Evolutionary conservation across 2,329 filamentous ascomycete species (phyloP), one percentile per base, ranked within the genome.

Genomic region (Hypoxylon sp.): DNA sequence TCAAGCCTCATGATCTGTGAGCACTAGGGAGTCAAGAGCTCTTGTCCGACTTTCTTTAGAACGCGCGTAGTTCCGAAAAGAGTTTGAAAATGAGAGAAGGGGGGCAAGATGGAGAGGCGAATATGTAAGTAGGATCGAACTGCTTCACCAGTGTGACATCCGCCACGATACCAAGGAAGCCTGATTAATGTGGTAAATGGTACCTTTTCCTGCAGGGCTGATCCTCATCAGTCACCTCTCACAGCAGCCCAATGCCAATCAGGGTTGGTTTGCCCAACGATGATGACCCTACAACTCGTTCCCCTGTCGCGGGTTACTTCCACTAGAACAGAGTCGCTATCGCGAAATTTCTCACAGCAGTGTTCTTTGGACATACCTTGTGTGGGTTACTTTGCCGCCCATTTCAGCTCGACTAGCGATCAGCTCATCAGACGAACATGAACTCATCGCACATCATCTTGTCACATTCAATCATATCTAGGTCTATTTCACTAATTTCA

Each of bases 131-230:
- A 52, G 62, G 53, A 64, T 67, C 39, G 21, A 60, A 29, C 50
- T 63, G 35, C 59, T 50, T 57, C 52, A 39, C 37, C 52, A 56
- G 35, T 56, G 65, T 62, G 31, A 27, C 51, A 65, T 68, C 54
- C 24, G 8, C 54, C 65, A 61, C 50, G 65, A 68, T 68, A 68
- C 68, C 62, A 71, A 60, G 62, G 57, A 59, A 59, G 57, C 50
- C 57, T 56, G 46, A 67, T 54, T 21, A 67, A 64, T 62, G 66
- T 71, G 65, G 69, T 61, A 69, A 65, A 65, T 64, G 59, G 57
- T 62, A 65, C 51, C 42, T 58, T 37, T 63, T 52, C 51, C 54
- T 71, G 68, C 62, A 68, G 48, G 55, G 68, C 51, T 62, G 59
- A 67, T 71, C 65, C 65, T 69, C 66, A 71, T 62, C 65, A 62